These are phyloP conservation scores for Balansia obtecta DNA, from an alignment of 2,329 filamentous ascomycete species.

Conservation along the genomic window DNA sequence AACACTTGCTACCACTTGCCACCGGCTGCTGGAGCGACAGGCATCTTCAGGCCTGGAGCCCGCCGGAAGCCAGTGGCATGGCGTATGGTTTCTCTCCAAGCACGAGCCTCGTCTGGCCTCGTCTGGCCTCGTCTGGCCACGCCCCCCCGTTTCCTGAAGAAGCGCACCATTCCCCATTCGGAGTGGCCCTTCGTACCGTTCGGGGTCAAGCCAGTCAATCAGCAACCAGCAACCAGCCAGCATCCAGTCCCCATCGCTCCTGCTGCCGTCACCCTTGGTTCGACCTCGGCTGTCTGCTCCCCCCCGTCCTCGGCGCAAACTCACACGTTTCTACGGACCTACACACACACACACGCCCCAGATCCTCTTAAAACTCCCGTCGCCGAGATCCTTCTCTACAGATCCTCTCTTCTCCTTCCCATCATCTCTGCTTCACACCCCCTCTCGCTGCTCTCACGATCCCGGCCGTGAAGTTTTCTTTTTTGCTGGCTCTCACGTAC, in stretches of 20 bases:
- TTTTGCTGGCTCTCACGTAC: neutral
- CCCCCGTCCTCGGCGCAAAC: constrained; percentile 9
- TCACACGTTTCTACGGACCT: neutral
- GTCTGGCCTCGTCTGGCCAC: neutral
- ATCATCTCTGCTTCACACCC: constrained; percentile 2
- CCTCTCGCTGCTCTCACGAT: constrained; percentile 4
- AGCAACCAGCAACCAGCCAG: too few species aligned
- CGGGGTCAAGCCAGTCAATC: neutral
- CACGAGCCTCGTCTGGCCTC: too few species aligned
- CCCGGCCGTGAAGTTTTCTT: neutral
- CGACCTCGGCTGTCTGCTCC: constrained; percentile 9
- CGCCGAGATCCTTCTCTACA: neutral
- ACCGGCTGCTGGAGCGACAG: too few species aligned
- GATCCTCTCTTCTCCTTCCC: neutral
- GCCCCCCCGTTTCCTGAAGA: neutral
- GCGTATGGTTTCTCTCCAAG: too few species aligned
- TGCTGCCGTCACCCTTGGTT: neutral
- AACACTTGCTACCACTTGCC: too few species aligned
- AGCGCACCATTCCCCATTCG: neutral
- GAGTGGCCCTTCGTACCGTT: neutral
- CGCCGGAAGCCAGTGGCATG: too few species aligned
- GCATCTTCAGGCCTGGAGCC: too few species aligned
- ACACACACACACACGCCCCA: neutral
- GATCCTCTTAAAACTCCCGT: constrained; percentile 7
- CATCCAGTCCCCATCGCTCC: neutral